Evolutionary conservation across 2,329 filamentous ascomycete genomes (phyloP).

Genomic region (Ilyonectria sp.): DNA sequence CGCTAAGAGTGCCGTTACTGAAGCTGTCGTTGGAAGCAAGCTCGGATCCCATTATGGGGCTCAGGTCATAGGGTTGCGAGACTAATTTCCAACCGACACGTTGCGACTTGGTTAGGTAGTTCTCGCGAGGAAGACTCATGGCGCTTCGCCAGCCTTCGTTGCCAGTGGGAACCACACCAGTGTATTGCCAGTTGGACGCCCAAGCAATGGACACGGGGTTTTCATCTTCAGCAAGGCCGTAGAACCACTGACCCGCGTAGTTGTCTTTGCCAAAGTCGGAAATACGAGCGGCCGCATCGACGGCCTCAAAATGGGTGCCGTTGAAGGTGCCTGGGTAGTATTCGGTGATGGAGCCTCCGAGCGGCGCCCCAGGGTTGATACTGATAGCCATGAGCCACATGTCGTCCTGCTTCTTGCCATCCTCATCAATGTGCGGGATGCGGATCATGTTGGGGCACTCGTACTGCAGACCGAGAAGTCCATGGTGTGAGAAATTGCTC

Average conservation of each 20-base stretch:
- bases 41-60: conserved; percentile 60
- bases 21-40: conserved; percentile 61
- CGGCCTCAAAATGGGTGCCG: conserved; percentile 70
- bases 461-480: conserved; percentile 69
- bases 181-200: conserved; percentile 56
- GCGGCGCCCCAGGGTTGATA: conserved; percentile 71
- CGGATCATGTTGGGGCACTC: conserved; percentile 75
- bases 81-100: conserved; percentile 67
- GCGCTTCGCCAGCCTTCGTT: conserved; percentile 52
- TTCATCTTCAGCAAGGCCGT: conserved; percentile 42
- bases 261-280: conserved; percentile 56
- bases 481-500: conserved; percentile 69
- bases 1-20: conserved; percentile 62
- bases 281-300: conserved; percentile 48
- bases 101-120: conserved; percentile 66
- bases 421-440: conserved; percentile 62
- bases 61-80: conserved; percentile 64
- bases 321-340: conserved; percentile 75
- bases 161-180: conserved; percentile 49
- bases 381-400: conserved; percentile 64
- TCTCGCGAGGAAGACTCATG: conserved; percentile 59
- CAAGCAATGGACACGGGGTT: conserved; percentile 53
- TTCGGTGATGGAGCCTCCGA: conserved; percentile 68
- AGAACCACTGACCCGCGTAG: conserved; percentile 56
- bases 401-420: conserved; percentile 46